Evolutionary conservation across 164 flowering plant species (phyloP), one percentile per base, ranked within the genome.

Genomic region (Sextonia rubra): DNA sequence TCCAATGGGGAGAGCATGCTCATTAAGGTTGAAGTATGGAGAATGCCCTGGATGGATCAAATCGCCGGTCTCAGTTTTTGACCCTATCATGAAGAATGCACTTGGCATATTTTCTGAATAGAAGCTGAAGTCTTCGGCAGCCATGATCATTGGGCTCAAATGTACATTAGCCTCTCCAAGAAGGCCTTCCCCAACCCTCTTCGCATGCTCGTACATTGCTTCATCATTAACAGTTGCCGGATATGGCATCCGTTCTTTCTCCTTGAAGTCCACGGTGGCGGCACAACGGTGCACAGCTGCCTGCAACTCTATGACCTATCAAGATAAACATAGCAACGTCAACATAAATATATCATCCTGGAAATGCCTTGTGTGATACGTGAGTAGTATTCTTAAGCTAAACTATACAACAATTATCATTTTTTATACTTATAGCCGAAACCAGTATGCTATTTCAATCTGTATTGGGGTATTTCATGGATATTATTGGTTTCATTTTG

Each of bases 91-190:
- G 75, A 84, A 89, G 44, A 86, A 66, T 18, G 89, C 82, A 47
- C 85, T 77, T 0, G 86, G 68, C 75, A 87, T 82, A 63, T 78
- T 82, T 77, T 85, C 78, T 0, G 89, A 30, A 73, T 85, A 90
- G 85, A 90, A 89, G 75, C 87, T 79, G 79, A 91, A 91, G 69
- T 91, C 95, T 69, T 91, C 97, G 2, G 88, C 86, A 65, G 80
- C 91, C 93, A 86, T 90, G 0, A 20, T 65, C 71, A 68, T 32
- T 12, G 85, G 84, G 30, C 66, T 3, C 15, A 83, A 72, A 2
- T 68, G 29, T 67, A 90, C 85, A 63, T 83, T 83, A 18, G 72
- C 17, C 64, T 83, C 77, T 18, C 98, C 94, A 25, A 88, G 80
- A 37, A 90, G 64, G 18, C 32, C 47, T 32, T 80, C 85, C 26